A percentile compares a stretch with the other conserved stretches of the same genome.
These are phyloP conservation scores for Myxozyma sirexii DNA, from an alignment of 805 yeast species.

Conservation along the genomic window DNA sequence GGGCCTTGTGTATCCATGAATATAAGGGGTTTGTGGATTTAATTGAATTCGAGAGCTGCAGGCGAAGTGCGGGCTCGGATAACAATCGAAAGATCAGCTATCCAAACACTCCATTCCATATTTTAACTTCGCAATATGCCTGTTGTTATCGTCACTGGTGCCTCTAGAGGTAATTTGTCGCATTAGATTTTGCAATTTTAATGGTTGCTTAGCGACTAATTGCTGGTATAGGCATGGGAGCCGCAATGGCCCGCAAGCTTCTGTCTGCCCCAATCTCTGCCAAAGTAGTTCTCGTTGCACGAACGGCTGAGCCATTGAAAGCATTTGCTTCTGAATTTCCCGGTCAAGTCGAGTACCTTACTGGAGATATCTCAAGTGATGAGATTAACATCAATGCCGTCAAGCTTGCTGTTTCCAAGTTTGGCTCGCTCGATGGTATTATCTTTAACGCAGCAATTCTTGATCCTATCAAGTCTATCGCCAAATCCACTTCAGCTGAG, in stretches of 20 bases:
- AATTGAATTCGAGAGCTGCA: not conserved
- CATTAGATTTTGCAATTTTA: not conserved
- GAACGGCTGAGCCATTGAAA: slow-evolving; percentile 21
- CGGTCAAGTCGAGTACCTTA: slow-evolving; percentile 40
- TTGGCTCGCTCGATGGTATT: slow-evolving; percentile 52
- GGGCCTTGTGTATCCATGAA: not conserved
- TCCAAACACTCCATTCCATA: not conserved
- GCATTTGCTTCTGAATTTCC: slow-evolving; percentile 30
- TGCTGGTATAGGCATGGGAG: slow-evolving; percentile 54
- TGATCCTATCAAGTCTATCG: slow-evolving; percentile 68
- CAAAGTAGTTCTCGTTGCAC: slow-evolving; percentile 49
- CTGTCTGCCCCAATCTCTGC: slow-evolving; percentile 45
- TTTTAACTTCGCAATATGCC: slow-evolving; percentile 1
- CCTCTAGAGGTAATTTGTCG: slow-evolving; percentile 40
- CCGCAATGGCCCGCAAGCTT: slow-evolving; percentile 60
- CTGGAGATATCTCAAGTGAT: slow-evolving; percentile 58
- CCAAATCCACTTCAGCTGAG: slow-evolving; percentile 52
- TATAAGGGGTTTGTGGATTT: not conserved
- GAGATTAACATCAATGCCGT: slow-evolving; percentile 46
- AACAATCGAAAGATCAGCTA: not conserved
- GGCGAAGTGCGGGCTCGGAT: not conserved
- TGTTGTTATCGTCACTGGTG: slow-evolving; percentile 43
- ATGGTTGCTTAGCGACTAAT: not conserved
- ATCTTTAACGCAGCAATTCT: slow-evolving; percentile 76
- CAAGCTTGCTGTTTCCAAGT: slow-evolving; percentile 48